These are phyloP conservation scores for Globisporangium apiculatum DNA, from an alignment of 352 stramenopile genomes.

Conservation along the genomic window DNA sequence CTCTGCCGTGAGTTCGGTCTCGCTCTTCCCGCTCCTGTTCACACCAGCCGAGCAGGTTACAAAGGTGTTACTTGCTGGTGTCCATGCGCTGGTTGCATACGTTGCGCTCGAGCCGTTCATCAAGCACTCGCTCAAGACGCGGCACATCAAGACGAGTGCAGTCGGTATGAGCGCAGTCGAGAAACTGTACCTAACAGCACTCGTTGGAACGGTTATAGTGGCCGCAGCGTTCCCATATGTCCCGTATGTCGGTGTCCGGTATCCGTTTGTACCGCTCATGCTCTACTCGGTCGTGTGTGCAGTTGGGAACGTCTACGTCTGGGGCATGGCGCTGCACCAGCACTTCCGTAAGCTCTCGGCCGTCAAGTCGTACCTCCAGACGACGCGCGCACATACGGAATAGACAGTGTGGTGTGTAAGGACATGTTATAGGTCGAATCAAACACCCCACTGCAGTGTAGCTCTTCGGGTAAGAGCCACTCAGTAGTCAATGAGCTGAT, in stretches of 20 bases:
- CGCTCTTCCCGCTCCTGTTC: slow-evolving; percentile 82
- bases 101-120: slow-evolving; percentile 56
- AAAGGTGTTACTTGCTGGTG: slow-evolving; percentile 59
- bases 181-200: slow-evolving; percentile 35
- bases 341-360: slow-evolving; percentile 61
- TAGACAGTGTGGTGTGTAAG: background rate
- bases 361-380: slow-evolving; percentile 62
- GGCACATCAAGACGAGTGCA: slow-evolving; percentile 54
- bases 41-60: slow-evolving; percentile 70
- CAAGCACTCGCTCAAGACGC: slow-evolving; percentile 62
- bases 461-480: too few relatives aligned
- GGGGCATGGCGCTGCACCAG: slow-evolving; percentile 47
- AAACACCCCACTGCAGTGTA: too few relatives aligned
- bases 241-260: slow-evolving; percentile 34
- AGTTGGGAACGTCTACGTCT: slow-evolving; percentile 76
- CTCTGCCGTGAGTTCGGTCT: slow-evolving; percentile 60
- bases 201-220: slow-evolving; percentile 27
- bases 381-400: slow-evolving; percentile 2
- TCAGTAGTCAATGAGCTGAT: too few relatives aligned
- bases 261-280: slow-evolving; percentile 77
- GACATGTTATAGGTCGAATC: too few relatives aligned
- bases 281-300: slow-evolving; percentile 66
- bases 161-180: slow-evolving; percentile 55
- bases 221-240: slow-evolving; percentile 50
- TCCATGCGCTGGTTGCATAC: slow-evolving; percentile 57